Evolutionary conservation across 78 protist species (phyloP), one percentile per base, ranked within the genome.

Genomic region (Corallochytrium limacisporum): DNA sequence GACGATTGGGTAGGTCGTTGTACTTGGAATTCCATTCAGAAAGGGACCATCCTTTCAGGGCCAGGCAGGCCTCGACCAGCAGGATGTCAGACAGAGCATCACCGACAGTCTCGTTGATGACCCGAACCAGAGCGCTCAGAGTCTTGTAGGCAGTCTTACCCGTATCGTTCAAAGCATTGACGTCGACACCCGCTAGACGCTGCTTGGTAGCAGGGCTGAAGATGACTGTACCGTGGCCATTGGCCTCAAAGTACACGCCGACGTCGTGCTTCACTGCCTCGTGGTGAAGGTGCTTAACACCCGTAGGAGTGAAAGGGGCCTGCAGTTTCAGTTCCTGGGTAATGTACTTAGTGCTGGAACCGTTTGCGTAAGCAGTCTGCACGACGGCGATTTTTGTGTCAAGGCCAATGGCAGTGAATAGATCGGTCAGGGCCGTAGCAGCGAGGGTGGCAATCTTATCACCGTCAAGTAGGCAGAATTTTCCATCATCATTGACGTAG

Each of bases 201-300:
- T 8, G 29, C 35, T 53, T 13, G 13, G 43, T 36, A 15, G 10
- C 36, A 9, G 37, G 3, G 36, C 57, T 12, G 65, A 70, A 78
- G 31, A 80, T 5, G 15, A 77, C 83, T 5, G 90, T 85, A 31
- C 90, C 90, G 37, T 85, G 87, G 13, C 90, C 87, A 36, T 81
- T 85, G 16, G 91, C 92, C 73, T 87, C 92, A 26, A 87, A 87
- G 76, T 87, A 87, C 38, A 84, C 71, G 3, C 86, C 82, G 5
- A 87, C 36, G 24, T 84, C 90, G 65, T 12, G 66, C 8, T 40
- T 74, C 29, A 38, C 40, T 1, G 92, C 88, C 10, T 0, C 40
- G 62, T 70, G 85, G 53, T 87, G 92, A 22, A 87, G 42, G 46
- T 77, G 44, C 74, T 87, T 87, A 35, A 87, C 92, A 32, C 92